phyloP scores from a whole-genome alignment of 257 asterid species.

The Apocynum venetum region DNA sequence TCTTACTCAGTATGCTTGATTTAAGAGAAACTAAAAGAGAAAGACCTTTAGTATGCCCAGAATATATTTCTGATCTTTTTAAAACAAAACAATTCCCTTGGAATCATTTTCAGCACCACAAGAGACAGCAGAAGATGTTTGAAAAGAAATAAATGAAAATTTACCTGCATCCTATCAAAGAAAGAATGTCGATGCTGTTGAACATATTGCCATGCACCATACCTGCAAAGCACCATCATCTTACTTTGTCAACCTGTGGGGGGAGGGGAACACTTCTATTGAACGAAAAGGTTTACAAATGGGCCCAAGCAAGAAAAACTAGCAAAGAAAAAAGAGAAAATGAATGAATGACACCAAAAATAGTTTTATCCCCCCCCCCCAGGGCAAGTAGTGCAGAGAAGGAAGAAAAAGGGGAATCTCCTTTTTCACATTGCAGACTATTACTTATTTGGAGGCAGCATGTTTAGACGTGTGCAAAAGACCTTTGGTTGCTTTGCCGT shows the following conservation, averaged over 20 bases:
- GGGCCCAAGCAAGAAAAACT: background rate
- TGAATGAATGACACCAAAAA: background rate
- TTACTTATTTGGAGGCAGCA: background rate
- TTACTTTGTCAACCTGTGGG: constrained; percentile 20
- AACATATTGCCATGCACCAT: constrained; percentile 87
- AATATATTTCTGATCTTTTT: background rate
- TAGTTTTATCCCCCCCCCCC: background rate
- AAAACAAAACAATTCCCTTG: background rate
- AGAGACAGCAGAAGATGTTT: background rate
- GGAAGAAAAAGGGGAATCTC: background rate
- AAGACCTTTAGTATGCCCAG: background rate
- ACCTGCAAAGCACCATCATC: constrained; percentile 46
- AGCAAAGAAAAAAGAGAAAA: background rate
- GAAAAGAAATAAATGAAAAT: background rate
- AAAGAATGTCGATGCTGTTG: constrained; percentile 89
- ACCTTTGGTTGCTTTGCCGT: background rate
- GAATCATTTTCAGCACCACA: background rate
- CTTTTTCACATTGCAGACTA: constrained; percentile 2
- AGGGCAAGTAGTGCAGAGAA: background rate
- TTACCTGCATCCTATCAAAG: constrained; percentile 97
- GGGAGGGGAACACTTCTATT: background rate
- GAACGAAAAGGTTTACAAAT: background rate
- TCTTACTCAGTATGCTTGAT: background rate
- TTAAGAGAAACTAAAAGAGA: background rate
- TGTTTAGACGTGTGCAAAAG: background rate